Evolutionary conservation across 163 green algal genomes (phyloP), one percentile per base, ranked within the genome.

Genomic region (Scenedesmus sp.): DNA sequence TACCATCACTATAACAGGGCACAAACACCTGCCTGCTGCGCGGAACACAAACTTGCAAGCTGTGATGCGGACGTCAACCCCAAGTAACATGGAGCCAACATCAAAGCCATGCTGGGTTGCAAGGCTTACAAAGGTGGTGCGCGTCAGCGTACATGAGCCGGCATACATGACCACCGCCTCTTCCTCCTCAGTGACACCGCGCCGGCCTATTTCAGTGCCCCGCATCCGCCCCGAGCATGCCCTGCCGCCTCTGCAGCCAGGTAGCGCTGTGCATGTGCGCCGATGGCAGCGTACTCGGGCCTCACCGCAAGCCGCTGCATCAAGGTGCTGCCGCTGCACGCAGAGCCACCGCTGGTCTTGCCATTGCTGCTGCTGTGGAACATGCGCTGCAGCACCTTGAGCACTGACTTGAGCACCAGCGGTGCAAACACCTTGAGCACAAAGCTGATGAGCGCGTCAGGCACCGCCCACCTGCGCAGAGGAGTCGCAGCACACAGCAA

Each of bases 371-470:
- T 78, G 61, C 30, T 78, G 70, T 89, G 88, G 68, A 92, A 92
- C 80, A 85, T 30, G n/a, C 56, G 51, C 30, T 33, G 33, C 59
- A 88, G n/a, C 24, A 83, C 65, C 40, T 65, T 35, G 33, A 89
- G 18, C 30, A 92, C 88, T 40, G 44, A 72, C 46, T 73, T 81
- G 82, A 87, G 80, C 43, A 92, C 81, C 53, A 92, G 81, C 24
- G 88, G 88, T 4, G 88, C 81, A 88, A 92, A 92, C 30, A 92
- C 81, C 59, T 85, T 89, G 35, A 92, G 81, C 22, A 92, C 13
- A 35, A 92, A 89, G 30, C 46, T 86, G 65, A 92, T 89, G 42
- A 92, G 12, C 5, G 44, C 65, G 33, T 89, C 88, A 24, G 81
- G 81, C 35, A 92, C 49, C 1, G 51, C 70, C 40, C 40, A 84